These are phyloP conservation scores for Monosporascus cannonballus DNA, from an alignment of 2,329 filamentous ascomycete genomes.

Conservation along the genomic window DNA sequence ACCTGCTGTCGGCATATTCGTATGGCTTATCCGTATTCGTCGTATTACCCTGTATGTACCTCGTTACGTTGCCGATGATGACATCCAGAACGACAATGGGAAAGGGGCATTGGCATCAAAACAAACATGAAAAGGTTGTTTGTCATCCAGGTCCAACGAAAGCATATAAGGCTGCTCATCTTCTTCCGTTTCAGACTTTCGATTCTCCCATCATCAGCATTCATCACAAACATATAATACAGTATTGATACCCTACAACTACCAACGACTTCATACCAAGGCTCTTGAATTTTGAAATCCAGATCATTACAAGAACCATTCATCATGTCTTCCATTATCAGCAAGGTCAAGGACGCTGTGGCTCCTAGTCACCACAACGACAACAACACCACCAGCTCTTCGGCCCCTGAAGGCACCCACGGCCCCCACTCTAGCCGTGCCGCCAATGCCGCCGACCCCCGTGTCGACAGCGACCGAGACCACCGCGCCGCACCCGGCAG, in stretches of 20 bases:
- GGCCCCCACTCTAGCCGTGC: conserved; percentile 20
- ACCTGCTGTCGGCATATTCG: no score
- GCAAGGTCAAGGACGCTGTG: conserved; percentile 55
- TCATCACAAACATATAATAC: background rate
- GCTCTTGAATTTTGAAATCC: background rate
- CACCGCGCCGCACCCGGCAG: conserved; percentile 22
- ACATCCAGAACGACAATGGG: background rate
- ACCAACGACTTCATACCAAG: background rate
- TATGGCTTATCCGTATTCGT: no score
- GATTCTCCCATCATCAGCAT: background rate
- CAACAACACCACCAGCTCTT: conserved; percentile 16
- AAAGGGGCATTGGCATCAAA: background rate
- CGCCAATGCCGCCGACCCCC: conserved; percentile 26
- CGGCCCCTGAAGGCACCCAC: conserved; percentile 24
- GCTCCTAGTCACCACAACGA: conserved; percentile 35
- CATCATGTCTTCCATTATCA: conserved; percentile 51
- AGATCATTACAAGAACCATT: no score
- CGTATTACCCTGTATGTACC: no score
- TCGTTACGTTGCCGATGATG: background rate
- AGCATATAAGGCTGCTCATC: background rate
- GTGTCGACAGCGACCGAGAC: conserved; percentile 28
- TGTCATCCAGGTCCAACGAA: background rate
- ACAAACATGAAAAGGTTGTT: background rate
- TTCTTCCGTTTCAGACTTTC: background rate
- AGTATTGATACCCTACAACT: background rate